Evolutionary conservation across 2,329 filamentous ascomycete species (phyloP).

Genomic region (Pleomassaria siparia): DNA sequence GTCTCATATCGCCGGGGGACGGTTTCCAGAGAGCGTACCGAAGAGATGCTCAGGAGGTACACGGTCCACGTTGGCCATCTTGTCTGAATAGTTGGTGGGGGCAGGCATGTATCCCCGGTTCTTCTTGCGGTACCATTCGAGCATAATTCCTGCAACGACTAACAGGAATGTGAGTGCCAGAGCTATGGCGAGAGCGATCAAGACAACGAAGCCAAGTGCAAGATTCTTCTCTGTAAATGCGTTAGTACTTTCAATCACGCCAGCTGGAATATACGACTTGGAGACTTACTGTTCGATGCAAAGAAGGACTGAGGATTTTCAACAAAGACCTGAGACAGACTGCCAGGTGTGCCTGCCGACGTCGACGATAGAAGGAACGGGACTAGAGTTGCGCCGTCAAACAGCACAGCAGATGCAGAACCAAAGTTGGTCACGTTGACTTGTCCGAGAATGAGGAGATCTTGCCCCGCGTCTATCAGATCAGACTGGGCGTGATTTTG

Average conservation of each 20-base stretch:
- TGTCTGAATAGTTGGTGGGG: constrained; percentile 57
- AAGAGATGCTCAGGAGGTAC: constrained; percentile 52
- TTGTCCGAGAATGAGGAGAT: constrained; percentile 81
- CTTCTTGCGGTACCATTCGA: constrained; percentile 75
- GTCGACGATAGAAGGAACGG: constrained; percentile 81
- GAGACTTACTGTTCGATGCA: constrained; percentile 59
- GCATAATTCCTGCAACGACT: constrained; percentile 71
- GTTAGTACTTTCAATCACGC: constrained; percentile 11
- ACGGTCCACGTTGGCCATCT: constrained; percentile 51
- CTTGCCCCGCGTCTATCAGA: constrained; percentile 67
- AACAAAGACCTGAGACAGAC: constrained; percentile 79
- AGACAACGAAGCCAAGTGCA: constrained; percentile 74
- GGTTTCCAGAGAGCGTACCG: constrained; percentile 35
- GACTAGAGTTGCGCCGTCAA: constrained; percentile 75
- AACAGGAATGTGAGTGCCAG: constrained; percentile 76
- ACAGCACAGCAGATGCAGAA: constrained; percentile 81
- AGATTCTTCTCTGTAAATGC: constrained; percentile 55
- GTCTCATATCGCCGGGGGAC: constrained; percentile 35
- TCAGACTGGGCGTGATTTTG: constrained; percentile 65
- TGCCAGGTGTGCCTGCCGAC: constrained; percentile 66
- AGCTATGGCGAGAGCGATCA: constrained; percentile 78
- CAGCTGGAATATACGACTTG: not conserved
- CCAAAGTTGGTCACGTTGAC: constrained; percentile 76
- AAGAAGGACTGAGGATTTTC: constrained; percentile 76
- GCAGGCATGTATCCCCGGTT: constrained; percentile 80